Evolutionary conservation across 192 early-diverging fungal genomes (phyloP).

Genomic region (Ambispora gerdemannii): DNA sequence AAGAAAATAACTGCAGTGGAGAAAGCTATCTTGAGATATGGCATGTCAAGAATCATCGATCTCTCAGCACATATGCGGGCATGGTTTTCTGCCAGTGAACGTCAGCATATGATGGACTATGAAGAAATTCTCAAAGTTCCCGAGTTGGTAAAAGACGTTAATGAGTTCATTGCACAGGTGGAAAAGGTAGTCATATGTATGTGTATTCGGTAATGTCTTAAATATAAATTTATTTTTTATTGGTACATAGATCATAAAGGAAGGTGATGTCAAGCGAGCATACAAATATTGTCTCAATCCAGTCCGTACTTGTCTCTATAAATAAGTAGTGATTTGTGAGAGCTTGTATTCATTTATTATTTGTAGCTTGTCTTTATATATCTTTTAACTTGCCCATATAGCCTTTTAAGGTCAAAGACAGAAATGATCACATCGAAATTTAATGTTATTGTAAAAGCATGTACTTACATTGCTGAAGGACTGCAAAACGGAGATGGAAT

Average conservation of each 20-base stretch:
- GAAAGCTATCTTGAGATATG: slow-evolving; percentile 21
- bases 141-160: slow-evolving; percentile 10
- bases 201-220: slow-evolving; percentile 14
- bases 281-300: slow-evolving; percentile 13
- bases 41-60: slow-evolving; percentile 23
- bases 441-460: slow-evolving; percentile 30
- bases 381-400: slow-evolving; percentile 9
- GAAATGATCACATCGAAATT: slow-evolving; percentile 27
- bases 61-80: slow-evolving; percentile 22
- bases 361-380: slow-evolving; percentile 22
- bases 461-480: slow-evolving; percentile 16
- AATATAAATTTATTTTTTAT: slow-evolving; percentile 17
- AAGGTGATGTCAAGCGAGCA: not conserved
- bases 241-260: slow-evolving; percentile 17
- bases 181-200: slow-evolving; percentile 11
- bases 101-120: slow-evolving; percentile 14
- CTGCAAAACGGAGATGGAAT: slow-evolving; percentile 15
- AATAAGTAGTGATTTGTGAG: slow-evolving; percentile 28
- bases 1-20: slow-evolving; percentile 11
- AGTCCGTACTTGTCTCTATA: slow-evolving; percentile 20
- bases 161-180: slow-evolving; percentile 22
- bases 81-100: slow-evolving; percentile 18
- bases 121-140: slow-evolving; percentile 15
- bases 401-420: slow-evolving; percentile 4
- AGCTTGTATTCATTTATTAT: slow-evolving; percentile 4